A percentile compares a stretch with the other conserved stretches of the same genome.
phyloP scores from a whole-genome alignment of 495 filamentous ascomycete species.

The Penicillium egyptiacum region DNA sequence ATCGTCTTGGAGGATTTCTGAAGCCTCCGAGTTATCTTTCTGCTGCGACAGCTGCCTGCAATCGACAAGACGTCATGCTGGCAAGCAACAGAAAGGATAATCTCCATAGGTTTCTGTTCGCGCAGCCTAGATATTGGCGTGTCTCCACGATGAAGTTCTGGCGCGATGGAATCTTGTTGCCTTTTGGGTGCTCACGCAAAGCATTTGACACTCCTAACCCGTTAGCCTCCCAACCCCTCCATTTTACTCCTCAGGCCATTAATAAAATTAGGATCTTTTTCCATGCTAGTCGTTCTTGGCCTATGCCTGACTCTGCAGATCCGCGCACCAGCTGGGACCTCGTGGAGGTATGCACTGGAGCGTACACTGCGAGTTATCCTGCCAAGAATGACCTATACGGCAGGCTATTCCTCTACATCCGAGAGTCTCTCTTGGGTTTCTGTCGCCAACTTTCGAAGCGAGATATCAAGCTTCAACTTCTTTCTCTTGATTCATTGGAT shows the following conservation, averaged over 20 bases:
- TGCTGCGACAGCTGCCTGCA: background rate
- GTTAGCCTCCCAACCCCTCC: background rate
- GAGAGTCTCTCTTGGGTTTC: background rate
- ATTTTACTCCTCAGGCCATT: background rate
- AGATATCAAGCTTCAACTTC: background rate
- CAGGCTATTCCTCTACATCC: background rate
- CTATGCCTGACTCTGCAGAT: background rate
- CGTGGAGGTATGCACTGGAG: background rate
- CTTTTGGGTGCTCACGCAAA: background rate
- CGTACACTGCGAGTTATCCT: background rate
- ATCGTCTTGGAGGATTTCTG: background rate
- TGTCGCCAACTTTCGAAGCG: background rate
- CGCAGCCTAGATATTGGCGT: background rate
- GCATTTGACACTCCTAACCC: background rate
- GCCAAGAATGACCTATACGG: conserved; percentile 1
- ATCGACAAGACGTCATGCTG: background rate
- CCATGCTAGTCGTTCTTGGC: background rate
- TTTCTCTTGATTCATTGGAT: background rate
- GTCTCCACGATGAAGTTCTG: background rate
- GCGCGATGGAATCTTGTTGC: background rate
- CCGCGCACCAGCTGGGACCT: background rate
- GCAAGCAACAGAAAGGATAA: background rate
- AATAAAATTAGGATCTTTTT: background rate
- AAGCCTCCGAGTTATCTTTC: background rate
- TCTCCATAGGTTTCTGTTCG: background rate